Evolutionary conservation across 2,329 filamentous ascomycete genomes (phyloP), one percentile per base, ranked within the genome.

Genomic region (Calonectria montana): DNA sequence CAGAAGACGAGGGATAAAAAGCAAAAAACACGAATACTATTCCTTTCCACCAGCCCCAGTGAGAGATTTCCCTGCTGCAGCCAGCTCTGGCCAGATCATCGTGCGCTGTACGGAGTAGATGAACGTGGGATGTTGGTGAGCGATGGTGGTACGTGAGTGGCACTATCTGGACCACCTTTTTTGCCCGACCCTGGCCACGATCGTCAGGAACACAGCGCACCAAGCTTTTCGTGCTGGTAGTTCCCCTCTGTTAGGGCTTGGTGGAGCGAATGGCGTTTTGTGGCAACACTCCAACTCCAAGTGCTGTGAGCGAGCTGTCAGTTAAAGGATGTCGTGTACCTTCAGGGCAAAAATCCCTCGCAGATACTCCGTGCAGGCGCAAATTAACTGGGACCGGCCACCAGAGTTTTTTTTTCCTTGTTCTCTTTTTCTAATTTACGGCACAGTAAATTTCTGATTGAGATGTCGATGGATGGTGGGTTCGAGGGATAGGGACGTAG

Each of bases 191-290:
- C 75, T 71, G 73, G 77, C 74, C 70, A 29, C 66, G 77, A 79
- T 79, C 77, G 74, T 76, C 77, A 79, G 77, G 77, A 78, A 79
- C 77, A 72, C 66, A 69, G 65, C 74, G 67, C 73, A 76, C 76
- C 76, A 77, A 71, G 66, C 65, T 62, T 65, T 71, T 59, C 65
- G 64, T 57, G 59, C 64, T 48, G 47, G 35, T 27, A 59, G 39
- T 41, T 69, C 70, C 48, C 55, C 66, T 71, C 65, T 69, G 64
- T 72, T 73, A 71, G 73, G 71, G 71, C 70, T 70, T 27, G 68
- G 67, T 67, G 50, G 72, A 74, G 50, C 57, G 70, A 70, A 73
- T 61, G 37, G 73, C 57, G 59, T 64, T 48, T 29, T 47, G 37
- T 15, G 25, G 47, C 53, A 69, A 23, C 72, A 69, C 72, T 72